Evolutionary conservation across 495 filamentous ascomycete genomes (phyloP).

Genomic region (Aspergillus cavernicola): DNA sequence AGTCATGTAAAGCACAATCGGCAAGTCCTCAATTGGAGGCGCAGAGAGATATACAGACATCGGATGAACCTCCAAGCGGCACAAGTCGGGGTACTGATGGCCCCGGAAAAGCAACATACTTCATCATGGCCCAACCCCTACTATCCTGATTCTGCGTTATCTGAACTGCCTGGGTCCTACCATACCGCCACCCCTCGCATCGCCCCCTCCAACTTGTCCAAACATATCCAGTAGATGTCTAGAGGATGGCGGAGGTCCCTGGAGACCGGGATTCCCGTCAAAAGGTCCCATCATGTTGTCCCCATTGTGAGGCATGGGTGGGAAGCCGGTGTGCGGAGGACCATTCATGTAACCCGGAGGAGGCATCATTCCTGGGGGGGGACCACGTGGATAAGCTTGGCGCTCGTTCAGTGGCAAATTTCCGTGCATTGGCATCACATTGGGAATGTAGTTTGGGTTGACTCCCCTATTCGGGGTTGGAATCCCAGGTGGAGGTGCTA

Average conservation of each 20-base stretch:
- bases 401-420: constrained; percentile 35
- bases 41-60: constrained; percentile 1
- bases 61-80: background rate
- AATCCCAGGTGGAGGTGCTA: constrained; percentile 48
- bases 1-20: background rate
- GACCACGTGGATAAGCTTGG: constrained; percentile 40
- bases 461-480: constrained; percentile 37
- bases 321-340: constrained; percentile 44
- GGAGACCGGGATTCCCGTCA: constrained; percentile 36
- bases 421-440: constrained; percentile 45
- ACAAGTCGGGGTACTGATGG: background rate
- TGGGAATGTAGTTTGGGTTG: constrained; percentile 40
- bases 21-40: background rate
- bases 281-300: constrained; percentile 44
- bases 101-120: background rate
- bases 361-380: constrained; percentile 48
- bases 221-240: constrained; percentile 46
- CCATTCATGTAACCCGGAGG: constrained; percentile 50
- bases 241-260: constrained; percentile 42
- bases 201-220: constrained; percentile 37
- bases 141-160: constrained; percentile 9
- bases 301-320: constrained; percentile 42
- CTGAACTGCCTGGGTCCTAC: constrained; percentile 40
- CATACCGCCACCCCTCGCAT: constrained; percentile 40
- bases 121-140: background rate